Conservation (phyloP, 2,329 filamentous ascomycete species). For the Fusarium oligoseptatum region DNA sequence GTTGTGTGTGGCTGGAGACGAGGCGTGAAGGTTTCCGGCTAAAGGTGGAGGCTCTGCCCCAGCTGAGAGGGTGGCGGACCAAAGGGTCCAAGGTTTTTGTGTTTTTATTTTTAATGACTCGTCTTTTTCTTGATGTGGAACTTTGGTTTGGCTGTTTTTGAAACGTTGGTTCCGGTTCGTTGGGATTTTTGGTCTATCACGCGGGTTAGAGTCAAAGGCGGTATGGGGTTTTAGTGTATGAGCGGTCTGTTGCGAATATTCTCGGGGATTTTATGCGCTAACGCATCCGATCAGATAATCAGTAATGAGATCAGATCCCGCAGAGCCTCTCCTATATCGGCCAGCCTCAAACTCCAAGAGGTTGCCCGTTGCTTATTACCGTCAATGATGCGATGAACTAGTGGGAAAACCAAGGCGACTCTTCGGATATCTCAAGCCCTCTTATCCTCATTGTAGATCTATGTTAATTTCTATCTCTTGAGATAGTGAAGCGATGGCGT, state of each 20-base stretch:
- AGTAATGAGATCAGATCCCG: neutral
- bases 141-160: neutral
- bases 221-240: neutral
- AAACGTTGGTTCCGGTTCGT: neutral
- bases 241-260: neutral
- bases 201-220: neutral
- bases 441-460: neutral
- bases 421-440: neutral
- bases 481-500: neutral
- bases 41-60: neutral
- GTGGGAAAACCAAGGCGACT: neutral
- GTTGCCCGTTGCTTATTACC: neutral
- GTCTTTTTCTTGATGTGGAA: neutral
- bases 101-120: neutral
- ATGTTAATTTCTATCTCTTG: neutral
- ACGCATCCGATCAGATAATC: neutral
- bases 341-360: neutral
- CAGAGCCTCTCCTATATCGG: neutral
- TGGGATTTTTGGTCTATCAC: neutral
- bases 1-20: neutral
- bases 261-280: neutral
- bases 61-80: neutral
- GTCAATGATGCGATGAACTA: neutral
- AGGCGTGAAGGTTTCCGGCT: constrained; percentile 10
- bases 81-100: neutral